Percentiles rank a stretch among this genome's conserved stretches.
These are phyloP conservation scores for Nannochloropsis salina DNA, from an alignment of 108 stramenopile species.

Conservation along the genomic window DNA sequence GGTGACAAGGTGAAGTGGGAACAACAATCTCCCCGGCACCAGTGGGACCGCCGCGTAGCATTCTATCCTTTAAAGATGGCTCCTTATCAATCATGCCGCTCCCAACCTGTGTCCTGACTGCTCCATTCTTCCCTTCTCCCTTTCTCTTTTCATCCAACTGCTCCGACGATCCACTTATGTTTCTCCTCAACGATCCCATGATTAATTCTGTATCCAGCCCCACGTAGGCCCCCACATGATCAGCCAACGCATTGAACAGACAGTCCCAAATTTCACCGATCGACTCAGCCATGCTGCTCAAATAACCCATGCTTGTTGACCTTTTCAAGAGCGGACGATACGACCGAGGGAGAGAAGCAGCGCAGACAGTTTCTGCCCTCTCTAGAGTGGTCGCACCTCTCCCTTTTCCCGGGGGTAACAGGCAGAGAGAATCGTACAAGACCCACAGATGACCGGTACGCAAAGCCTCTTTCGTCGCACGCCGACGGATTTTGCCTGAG, in stretches of 20 bases:
- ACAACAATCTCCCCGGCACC: neutral
- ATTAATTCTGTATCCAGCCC: slow-evolving; percentile 1
- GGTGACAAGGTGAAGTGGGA: neutral
- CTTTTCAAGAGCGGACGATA: neutral
- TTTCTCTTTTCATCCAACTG: neutral
- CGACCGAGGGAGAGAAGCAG: neutral
- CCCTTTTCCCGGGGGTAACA: neutral
- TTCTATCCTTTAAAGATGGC: too few species aligned
- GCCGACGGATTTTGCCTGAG: slow-evolving; percentile 93
- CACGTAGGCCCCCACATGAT: neutral
- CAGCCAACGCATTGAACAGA: neutral
- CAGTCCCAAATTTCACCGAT: neutral
- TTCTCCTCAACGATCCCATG: neutral
- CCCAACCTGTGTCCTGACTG: neutral
- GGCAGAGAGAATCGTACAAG: neutral
- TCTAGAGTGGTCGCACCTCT: neutral
- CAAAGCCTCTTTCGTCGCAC: slow-evolving; percentile 22
- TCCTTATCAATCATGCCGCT: neutral
- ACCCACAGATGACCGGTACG: neutral
- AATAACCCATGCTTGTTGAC: neutral
- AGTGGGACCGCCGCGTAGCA: neutral
- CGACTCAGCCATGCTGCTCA: neutral
- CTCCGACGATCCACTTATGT: neutral
- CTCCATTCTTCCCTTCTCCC: neutral
- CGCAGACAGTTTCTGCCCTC: neutral